A percentile compares a stretch with the other conserved stretches of the same genome.
These are phyloP conservation scores for Stemphylium beticola DNA, from an alignment of 2,329 filamentous ascomycete species.

Conservation along the genomic window DNA sequence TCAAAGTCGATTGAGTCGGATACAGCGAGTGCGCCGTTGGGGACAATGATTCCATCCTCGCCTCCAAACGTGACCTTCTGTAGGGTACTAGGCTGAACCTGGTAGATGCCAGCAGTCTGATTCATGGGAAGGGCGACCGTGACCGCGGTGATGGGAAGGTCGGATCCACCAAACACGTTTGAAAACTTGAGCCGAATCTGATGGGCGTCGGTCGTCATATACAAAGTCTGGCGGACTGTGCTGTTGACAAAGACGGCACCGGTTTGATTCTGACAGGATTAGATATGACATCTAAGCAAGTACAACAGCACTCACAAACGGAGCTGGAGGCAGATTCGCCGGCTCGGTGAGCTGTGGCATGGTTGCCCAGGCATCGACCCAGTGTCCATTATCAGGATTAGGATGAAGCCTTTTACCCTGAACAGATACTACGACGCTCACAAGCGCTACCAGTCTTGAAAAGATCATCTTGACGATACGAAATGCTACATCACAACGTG, in stretches of 20 bases:
- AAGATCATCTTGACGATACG: slow-evolving; percentile 19
- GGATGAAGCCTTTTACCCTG: slow-evolving; percentile 25
- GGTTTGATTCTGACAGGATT: slow-evolving; percentile 56
- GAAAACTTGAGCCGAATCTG: slow-evolving; percentile 68
- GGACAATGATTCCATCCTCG: slow-evolving; percentile 57
- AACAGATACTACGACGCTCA: slow-evolving; percentile 19
- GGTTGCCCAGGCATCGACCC: slow-evolving; percentile 68
- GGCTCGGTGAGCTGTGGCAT: slow-evolving; percentile 71
- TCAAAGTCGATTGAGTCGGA: slow-evolving; percentile 67
- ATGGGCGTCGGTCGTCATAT: slow-evolving; percentile 62
- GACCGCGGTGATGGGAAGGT: slow-evolving; percentile 65
- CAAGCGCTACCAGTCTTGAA: slow-evolving; percentile 18
- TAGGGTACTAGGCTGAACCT: slow-evolving; percentile 60
- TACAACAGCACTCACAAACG: slow-evolving; percentile 55
- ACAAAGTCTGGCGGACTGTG: slow-evolving; percentile 70
- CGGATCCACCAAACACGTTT: slow-evolving; percentile 68
- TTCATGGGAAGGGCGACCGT: slow-evolving; percentile 63
- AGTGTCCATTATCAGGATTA: slow-evolving; percentile 53
- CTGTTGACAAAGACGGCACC: slow-evolving; percentile 64
- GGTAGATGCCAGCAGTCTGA: slow-evolving; percentile 60
- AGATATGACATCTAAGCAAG: not conserved
- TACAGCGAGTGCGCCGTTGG: slow-evolving; percentile 63
- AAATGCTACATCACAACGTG: not conserved
- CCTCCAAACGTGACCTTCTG: slow-evolving; percentile 65
- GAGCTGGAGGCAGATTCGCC: slow-evolving; percentile 65